Evolutionary conservation across 139 green algal species (phyloP).

Genomic region (Chlorella sp.): DNA sequence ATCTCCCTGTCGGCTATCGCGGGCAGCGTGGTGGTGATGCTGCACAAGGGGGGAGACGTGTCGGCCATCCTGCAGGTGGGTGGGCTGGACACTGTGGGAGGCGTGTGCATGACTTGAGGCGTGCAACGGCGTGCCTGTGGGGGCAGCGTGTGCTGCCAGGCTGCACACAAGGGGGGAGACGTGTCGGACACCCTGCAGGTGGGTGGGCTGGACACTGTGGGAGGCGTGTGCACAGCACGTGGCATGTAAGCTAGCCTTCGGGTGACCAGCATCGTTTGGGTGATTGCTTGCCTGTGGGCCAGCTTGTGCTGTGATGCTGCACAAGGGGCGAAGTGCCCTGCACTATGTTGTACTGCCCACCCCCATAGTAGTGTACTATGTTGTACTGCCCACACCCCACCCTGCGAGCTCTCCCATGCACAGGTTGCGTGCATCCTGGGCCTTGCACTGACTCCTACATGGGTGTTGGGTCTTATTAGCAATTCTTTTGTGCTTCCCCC

Average conservation of each 20-base stretch:
- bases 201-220: neutral
- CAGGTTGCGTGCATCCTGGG: no score
- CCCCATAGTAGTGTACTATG: no score
- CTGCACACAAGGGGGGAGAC: conserved; percentile 44
- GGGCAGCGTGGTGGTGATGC: conserved; percentile 77
- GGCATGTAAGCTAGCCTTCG: neutral
- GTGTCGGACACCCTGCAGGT: conserved; percentile 30
- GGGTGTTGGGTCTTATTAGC: no score
- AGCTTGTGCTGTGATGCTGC: conserved; percentile 77
- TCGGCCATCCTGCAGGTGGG: conserved; percentile 26
- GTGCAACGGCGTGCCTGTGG: no score
- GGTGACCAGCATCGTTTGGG: neutral
- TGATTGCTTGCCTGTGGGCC: conserved; percentile 14
- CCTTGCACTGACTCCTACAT: no score
- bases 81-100: neutral
- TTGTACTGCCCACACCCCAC: no score
- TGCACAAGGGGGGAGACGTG: conserved; percentile 44
- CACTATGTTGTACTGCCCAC: no score
- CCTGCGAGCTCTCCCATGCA: no score
- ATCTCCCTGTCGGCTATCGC: conserved; percentile 74
- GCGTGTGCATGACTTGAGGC: neutral
- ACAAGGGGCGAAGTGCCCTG: neutral
- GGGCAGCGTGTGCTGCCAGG: conserved; percentile 74
- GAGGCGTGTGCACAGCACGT: neutral
- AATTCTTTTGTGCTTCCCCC: no score